A percentile compares a stretch with the other conserved stretches of the same genome.
phyloP scores from a whole-genome alignment of 2,329 filamentous ascomycete genomes.

The Alternaria infectoria region DNA sequence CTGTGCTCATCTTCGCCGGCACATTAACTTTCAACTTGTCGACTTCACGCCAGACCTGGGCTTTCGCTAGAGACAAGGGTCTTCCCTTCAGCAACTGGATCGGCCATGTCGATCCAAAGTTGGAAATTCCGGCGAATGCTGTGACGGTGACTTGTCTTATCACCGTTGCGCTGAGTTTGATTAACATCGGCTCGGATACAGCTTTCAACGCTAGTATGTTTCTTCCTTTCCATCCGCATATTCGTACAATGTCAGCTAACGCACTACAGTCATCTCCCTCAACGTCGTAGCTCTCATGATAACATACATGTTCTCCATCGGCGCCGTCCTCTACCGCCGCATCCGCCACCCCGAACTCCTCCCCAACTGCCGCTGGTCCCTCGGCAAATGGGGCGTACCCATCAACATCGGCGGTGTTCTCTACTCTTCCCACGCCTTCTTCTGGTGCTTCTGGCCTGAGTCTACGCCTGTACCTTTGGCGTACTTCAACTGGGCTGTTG shows the following conservation, averaged over 20 bases:
- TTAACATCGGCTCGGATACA: conserved; percentile 45
- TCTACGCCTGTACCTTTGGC: conserved; percentile 30
- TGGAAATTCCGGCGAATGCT: conserved; percentile 41
- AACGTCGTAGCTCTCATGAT: conserved; percentile 48
- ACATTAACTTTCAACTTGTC: conserved; percentile 40
- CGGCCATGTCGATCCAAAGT: conserved; percentile 30
- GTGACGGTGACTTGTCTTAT: conserved; percentile 38
- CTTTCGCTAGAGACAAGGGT: conserved; percentile 45
- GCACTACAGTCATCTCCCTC: conserved; percentile 45
- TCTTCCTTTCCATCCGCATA: too few species aligned
- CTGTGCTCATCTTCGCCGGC: conserved; percentile 39
- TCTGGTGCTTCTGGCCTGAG: conserved; percentile 52
- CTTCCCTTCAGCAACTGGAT: conserved; percentile 43
- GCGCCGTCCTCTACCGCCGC: conserved; percentile 49
- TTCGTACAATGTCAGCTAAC: not conserved
- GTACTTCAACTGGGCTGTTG: conserved; percentile 46
- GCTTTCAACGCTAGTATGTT: conserved; percentile 44
- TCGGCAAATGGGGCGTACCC: conserved; percentile 47
- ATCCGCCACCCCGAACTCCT: conserved; percentile 47
- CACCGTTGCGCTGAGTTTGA: conserved; percentile 38
- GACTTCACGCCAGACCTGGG: conserved; percentile 45
- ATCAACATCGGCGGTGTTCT: conserved; percentile 48
- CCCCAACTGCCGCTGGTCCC: conserved; percentile 47
- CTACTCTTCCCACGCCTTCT: conserved; percentile 48
- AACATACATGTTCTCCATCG: conserved; percentile 52